These are phyloP conservation scores for Globisporangium canariense DNA, from an alignment of 352 stramenopile genomes.

Conservation along the genomic window DNA sequence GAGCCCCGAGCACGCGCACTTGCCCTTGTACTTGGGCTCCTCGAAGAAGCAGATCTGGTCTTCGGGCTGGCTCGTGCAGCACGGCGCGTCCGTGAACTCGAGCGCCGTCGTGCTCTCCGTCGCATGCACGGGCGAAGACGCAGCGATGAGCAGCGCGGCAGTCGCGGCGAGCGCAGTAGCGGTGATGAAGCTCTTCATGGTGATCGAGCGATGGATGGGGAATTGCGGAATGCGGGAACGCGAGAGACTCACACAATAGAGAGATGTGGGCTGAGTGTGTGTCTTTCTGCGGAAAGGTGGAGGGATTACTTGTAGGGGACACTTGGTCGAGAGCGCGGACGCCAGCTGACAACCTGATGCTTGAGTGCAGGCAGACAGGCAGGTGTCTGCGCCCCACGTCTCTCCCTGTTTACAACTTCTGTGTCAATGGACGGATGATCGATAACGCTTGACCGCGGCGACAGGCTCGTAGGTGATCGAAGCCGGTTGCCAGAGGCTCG, in stretches of 20 bases:
- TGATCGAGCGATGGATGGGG: background rate
- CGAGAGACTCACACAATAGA: background rate
- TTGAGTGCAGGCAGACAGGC: background rate
- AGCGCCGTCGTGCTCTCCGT: conserved; percentile 18
- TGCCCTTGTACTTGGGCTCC: conserved; percentile 12
- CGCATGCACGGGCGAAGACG: background rate
- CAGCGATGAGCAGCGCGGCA: background rate
- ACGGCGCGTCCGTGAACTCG: conserved; percentile 14
- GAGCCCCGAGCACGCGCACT: conserved; percentile 15
- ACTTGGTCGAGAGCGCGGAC: background rate
- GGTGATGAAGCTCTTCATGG: background rate
- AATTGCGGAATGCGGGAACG: background rate
- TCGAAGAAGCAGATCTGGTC: conserved; percentile 18
- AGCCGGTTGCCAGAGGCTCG: background rate
- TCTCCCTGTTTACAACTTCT: background rate
- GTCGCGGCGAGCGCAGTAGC: background rate
- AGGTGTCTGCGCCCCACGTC: background rate
- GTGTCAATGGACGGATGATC: background rate
- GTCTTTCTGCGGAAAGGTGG: background rate
- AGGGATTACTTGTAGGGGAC: background rate
- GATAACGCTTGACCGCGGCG: background rate
- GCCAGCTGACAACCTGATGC: background rate
- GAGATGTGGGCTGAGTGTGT: background rate
- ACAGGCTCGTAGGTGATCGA: background rate
- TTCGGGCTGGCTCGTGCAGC: conserved; percentile 5